phyloP scores from a whole-genome alignment of 192 early-diverging fungal genomes.

The Linnemannia hyalina region DNA sequence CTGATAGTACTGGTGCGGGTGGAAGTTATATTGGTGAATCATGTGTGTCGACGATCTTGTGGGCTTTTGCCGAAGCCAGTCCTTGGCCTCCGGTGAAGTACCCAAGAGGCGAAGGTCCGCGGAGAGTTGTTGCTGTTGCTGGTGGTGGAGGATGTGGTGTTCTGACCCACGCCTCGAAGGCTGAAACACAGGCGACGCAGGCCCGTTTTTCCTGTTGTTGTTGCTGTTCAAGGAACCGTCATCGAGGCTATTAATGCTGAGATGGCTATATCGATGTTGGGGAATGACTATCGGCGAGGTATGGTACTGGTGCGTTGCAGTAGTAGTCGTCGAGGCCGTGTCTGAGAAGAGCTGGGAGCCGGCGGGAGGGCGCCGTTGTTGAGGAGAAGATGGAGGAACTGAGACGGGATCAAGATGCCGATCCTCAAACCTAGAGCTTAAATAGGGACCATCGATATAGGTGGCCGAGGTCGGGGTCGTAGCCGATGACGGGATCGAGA shows the following conservation, averaged over 20 bases:
- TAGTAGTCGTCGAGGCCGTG: neutral
- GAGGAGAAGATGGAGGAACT: slow-evolving; percentile 23
- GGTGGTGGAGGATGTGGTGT: slow-evolving; percentile 20
- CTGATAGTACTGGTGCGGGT: slow-evolving; percentile 43
- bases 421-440: slow-evolving; percentile 28
- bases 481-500: slow-evolving; percentile 47
- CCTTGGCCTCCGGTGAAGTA: slow-evolving; percentile 50
- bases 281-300: slow-evolving; percentile 42
- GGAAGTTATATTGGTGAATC: slow-evolving; percentile 57
- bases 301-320: slow-evolving; percentile 8
- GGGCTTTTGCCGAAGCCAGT: slow-evolving; percentile 53
- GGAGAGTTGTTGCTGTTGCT: slow-evolving; percentile 31
- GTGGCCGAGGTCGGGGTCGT: slow-evolving; percentile 33
- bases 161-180: slow-evolving; percentile 48
- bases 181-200: slow-evolving; percentile 12
- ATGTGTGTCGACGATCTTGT: slow-evolving; percentile 42
- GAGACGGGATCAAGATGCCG: neutral
- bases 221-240: slow-evolving; percentile 9
- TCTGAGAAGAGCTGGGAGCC: neutral
- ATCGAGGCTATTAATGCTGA: slow-evolving; percentile 27
- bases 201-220: slow-evolving; percentile 3
- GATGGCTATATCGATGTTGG: slow-evolving; percentile 20
- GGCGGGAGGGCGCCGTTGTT: slow-evolving; percentile 10
- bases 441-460: slow-evolving; percentile 36
- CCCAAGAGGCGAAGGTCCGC: slow-evolving; percentile 34